phyloP scores from a whole-genome alignment of 2,329 filamentous ascomycete genomes.

The Cyphellophora europaea region DNA sequence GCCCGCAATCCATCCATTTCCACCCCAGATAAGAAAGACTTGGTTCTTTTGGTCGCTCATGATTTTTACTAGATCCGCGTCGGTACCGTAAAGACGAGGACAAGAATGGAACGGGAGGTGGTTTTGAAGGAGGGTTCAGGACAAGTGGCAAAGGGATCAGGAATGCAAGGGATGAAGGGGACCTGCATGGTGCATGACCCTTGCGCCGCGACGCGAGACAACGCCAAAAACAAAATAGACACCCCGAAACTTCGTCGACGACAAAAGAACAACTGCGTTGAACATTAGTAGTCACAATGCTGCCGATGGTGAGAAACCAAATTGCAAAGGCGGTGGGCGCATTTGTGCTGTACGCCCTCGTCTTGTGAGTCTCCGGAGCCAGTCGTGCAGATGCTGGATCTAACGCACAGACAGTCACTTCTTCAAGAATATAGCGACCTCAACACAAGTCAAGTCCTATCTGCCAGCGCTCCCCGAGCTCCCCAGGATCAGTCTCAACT shows the following conservation, averaged over 20 bases:
- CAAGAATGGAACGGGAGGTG: no score
- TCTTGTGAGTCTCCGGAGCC: neutral
- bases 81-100: no score
- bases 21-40: slow-evolving; percentile 55
- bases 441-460: neutral
- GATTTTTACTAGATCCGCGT: no score
- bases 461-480: slow-evolving; percentile 1
- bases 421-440: slow-evolving; percentile 1
- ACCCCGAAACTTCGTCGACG: no score
- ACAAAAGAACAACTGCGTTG: no score
- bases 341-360: neutral
- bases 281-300: no score
- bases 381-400: neutral
- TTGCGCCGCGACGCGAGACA: no score
- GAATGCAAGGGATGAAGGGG: no score
- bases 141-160: no score
- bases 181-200: no score
- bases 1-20: slow-evolving; percentile 53
- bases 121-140: no score
- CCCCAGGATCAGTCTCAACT: slow-evolving; percentile 3
- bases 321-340: neutral
- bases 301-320: neutral
- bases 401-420: neutral
- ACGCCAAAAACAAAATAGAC: no score
- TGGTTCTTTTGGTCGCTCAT: neutral